Evolutionary conservation across 257 asterid species (phyloP), one percentile per base, ranked within the genome.

Genomic region (Fraxinus pennsylvanica): DNA sequence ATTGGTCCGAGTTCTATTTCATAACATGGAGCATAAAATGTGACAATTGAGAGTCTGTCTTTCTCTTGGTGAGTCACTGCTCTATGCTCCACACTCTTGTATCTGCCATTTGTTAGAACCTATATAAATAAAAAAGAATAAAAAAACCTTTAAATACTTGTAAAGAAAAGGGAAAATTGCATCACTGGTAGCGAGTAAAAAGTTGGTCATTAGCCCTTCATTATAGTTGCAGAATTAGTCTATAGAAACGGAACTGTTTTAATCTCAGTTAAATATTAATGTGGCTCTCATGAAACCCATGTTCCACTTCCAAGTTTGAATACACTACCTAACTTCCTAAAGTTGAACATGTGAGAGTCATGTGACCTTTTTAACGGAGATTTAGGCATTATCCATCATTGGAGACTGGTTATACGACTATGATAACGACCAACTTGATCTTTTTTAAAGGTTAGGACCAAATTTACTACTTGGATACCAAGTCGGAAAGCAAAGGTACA

Each of bases 11-110:
- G 79, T 72, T 96, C 97, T 4, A 86, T 74, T 5, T 91, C 99
- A 71, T 96, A 93, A 70, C 97, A 88, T 39, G 99, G 99, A 43
- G 99, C 98, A 75, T 96, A 96, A 63, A 96, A 96, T 79, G 98
- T 96, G 25, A 93, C 99, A 72, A 96, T 88, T 22, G 98, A 96
- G 15, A 96, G 87, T 35, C 97, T 89, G 52, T 96, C 97, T 27
- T 84, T 91, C 79, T 93, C 94, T 71, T 76, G 84, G 66, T 92
- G 85, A 0, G 99, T 85, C 88, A 96, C 97, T 75, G 98, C 98
- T 84, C 97, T 90, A 59, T 96, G 99, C 81, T 93, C 99, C 80
- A 93, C 96, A 80, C 99, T 96, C 85, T 92, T 96, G 91, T 93
- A 93, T 76, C 86, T 91, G 21, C 98, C 99, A 79, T 96, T 93